Evolutionary conservation across 495 filamentous ascomycete genomes (phyloP), one percentile per base, ranked within the genome.

Genomic region (Evernia prunastri): DNA sequence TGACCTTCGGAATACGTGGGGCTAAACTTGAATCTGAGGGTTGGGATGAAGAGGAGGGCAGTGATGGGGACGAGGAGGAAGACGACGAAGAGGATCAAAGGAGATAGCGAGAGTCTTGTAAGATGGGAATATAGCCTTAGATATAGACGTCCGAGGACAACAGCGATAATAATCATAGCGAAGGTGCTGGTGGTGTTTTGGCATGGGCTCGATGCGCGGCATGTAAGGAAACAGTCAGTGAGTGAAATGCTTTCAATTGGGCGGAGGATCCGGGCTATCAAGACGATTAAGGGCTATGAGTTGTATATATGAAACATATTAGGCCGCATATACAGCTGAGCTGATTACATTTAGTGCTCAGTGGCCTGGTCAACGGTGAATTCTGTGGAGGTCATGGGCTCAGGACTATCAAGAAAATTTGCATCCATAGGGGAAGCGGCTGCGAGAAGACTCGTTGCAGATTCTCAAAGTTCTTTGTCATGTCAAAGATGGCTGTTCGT

Each of bases 1-100:
- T 91, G 43, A 91, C 88, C 56, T 85, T 90, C 57, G 82, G 87
- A 1, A 90, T 96, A 59, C 77, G 82, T 4, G 86, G 80, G 25
- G 75, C 76, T 23, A 75, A 75, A 8, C 78, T 89, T 15, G 86
- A 89, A 69, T 82, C 84, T 2, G 82, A 87, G 8, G 86, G 79
- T 3, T 83, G 85, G 72, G 77, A 78, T 23, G 84, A 82, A 18
- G 80, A 88, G 0, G 80, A 83, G 62, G 81, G 77, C 9, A 76
- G 72, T 58, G 81, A 80, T 35, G 75, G 69, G 18, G 74, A 72
- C n/a, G 71, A 75, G 35, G 82, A 80, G 20, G 81, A 79, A 0
- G 80, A 81, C n/a, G 78, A 79, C 4, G 81, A 82, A 11, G 77
- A 79, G n/a, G 74, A 74, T 59, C 62, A 59, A 27, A 13, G 20